Evolutionary conservation across 2,329 filamentous ascomycete species (phyloP).

Genomic region (Aspergillus sp.): DNA sequence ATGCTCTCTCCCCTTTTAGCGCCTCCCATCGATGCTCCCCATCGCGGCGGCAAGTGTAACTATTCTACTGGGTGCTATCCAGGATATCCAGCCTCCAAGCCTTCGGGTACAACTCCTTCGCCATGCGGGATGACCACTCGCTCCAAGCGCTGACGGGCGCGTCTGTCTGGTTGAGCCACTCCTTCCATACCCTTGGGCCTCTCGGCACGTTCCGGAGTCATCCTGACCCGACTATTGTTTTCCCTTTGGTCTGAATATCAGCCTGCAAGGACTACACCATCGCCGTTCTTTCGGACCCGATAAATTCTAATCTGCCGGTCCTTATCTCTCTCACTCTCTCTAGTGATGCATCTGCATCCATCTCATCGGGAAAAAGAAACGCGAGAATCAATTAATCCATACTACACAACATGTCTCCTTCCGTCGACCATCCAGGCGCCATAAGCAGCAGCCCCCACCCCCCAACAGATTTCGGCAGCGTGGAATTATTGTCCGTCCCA

Average conservation of each 20-base stretch:
- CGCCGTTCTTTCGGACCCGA: background rate
- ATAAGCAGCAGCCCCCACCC: background rate
- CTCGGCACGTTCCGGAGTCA: slow-evolving; percentile 20
- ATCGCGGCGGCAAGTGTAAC: background rate
- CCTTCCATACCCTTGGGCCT: slow-evolving; percentile 8
- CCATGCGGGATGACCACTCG: slow-evolving; percentile 1
- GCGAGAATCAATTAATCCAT: background rate
- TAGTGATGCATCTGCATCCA: slow-evolving; percentile 1
- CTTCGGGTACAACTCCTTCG: background rate
- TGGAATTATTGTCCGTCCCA: background rate
- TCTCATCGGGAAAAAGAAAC: slow-evolving; percentile 4
- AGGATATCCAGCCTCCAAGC: background rate
- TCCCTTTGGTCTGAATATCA: background rate
- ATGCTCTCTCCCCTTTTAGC: background rate
- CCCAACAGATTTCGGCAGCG: slow-evolving; percentile 5
- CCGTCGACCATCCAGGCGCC: background rate
- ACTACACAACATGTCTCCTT: slow-evolving; percentile 2
- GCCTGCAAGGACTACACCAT: background rate
- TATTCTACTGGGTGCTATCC: background rate
- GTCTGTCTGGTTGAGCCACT: slow-evolving; percentile 8
- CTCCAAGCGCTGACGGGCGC: background rate
- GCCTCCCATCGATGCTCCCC: background rate
- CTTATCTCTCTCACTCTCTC: background rate
- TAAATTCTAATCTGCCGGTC: background rate
- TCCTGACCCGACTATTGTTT: background rate